A percentile compares a stretch with the other conserved stretches of the same genome.
These are phyloP conservation scores for Helianthus tuberosus DNA, from an alignment of 129 eudicot genomes.

Conservation along the genomic window DNA sequence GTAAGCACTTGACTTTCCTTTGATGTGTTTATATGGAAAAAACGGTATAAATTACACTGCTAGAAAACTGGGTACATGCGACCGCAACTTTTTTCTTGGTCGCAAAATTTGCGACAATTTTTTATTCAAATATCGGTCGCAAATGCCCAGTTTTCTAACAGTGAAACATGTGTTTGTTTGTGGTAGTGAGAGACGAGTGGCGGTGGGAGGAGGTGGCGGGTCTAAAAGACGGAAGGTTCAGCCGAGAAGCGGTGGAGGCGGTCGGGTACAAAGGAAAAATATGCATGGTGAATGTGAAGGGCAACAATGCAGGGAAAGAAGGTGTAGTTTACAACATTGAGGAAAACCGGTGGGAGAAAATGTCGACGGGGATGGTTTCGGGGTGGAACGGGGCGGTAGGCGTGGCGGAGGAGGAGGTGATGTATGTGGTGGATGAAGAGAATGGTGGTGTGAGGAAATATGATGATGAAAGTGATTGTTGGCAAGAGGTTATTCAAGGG, in stretches of 20 bases:
- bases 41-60: too few relatives aligned
- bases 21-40: too few relatives aligned
- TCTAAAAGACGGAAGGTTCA: slow-evolving; percentile 50
- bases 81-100: too few relatives aligned
- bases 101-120: too few relatives aligned
- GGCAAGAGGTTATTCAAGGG: slow-evolving; percentile 52
- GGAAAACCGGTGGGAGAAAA: slow-evolving; percentile 50
- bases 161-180: too few relatives aligned
- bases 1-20: too few relatives aligned
- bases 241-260: slow-evolving; percentile 69
- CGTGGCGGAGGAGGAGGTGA: slow-evolving; percentile 40
- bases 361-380: slow-evolving; percentile 69
- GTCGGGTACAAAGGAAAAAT: slow-evolving; percentile 61
- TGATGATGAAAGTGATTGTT: slow-evolving; percentile 43
- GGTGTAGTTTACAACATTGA: slow-evolving; percentile 46
- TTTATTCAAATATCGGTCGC: too few relatives aligned
- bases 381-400: slow-evolving; percentile 74
- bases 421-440: slow-evolving; percentile 63
- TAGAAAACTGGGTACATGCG: too few relatives aligned
- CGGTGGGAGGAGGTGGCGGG: slow-evolving; percentile 56
- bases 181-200: slow-evolving; percentile 38
- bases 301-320: slow-evolving; percentile 49
- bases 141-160: too few relatives aligned
- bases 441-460: slow-evolving; percentile 56
- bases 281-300: slow-evolving; percentile 72